phyloP scores from a whole-genome alignment of 768 basidiomycete species.

The Leccinum pellstonianum region DNA sequence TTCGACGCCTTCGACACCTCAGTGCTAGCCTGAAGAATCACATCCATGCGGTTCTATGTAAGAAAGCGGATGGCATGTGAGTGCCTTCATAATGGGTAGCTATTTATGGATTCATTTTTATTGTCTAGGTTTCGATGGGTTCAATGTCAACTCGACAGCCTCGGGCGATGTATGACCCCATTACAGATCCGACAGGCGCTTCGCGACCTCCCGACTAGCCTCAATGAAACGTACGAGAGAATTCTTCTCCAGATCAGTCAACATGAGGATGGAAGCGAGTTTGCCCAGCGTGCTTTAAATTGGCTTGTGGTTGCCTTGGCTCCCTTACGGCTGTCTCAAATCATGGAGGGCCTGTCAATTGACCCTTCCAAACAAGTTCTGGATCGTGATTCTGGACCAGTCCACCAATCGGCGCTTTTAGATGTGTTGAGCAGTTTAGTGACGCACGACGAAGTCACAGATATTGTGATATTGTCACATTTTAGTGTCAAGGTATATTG shows the following conservation, averaged over 20 bases:
- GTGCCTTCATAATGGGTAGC: not conserved
- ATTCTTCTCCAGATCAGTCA: not conserved
- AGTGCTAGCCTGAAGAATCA: conserved; percentile 1
- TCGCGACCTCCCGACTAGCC: conserved; percentile 1
- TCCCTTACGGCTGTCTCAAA: conserved; percentile 6
- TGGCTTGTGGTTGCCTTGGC: conserved; percentile 14
- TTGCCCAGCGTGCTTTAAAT: conserved; percentile 1
- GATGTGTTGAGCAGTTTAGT: not conserved
- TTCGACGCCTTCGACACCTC: conserved; percentile 2
- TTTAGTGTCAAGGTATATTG: not conserved
- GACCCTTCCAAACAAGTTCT: not conserved
- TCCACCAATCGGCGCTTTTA: not conserved
- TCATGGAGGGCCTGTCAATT: conserved; percentile 10
- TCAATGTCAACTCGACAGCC: conserved; percentile 11
- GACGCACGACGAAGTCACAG: not conserved
- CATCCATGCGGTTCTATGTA: not conserved
- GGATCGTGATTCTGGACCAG: not conserved
- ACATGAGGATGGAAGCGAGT: not conserved
- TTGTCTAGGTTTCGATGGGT: conserved; percentile 16
- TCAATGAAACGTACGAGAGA: conserved; percentile 8
- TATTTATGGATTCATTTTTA: not conserved
- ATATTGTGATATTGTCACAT: not conserved
- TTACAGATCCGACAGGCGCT: not conserved
- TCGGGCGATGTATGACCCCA: conserved; percentile 3
- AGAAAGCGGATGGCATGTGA: conserved; percentile 14